Conservation (phyloP, 2,329 filamentous ascomycete species). For the Alternaria sp. region DNA sequence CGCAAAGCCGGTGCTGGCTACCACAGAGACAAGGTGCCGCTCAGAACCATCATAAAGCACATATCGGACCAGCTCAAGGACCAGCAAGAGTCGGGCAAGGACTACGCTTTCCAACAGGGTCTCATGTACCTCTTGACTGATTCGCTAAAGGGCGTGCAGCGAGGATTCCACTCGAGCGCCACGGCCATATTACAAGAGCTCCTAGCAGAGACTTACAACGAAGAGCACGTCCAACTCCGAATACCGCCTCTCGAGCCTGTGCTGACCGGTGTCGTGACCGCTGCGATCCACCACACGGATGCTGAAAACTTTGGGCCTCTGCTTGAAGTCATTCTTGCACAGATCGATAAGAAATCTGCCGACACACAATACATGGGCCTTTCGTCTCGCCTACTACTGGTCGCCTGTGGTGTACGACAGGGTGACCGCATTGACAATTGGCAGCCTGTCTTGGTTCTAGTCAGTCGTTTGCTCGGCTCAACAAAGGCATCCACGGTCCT, state of each 20-base stretch:
- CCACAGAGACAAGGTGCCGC: constrained; percentile 73
- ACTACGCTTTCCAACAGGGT: constrained; percentile 80
- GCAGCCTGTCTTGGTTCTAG: constrained; percentile 66
- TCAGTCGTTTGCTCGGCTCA: constrained; percentile 43
- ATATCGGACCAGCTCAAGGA: constrained; percentile 73
- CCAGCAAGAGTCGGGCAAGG: constrained; percentile 64
- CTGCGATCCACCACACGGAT: constrained; percentile 82
- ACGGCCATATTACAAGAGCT: constrained; percentile 63
- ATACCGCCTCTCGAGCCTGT: constrained; percentile 66
- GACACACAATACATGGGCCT: constrained; percentile 49
- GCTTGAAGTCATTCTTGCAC: constrained; percentile 64
- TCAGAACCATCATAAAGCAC: constrained; percentile 76
- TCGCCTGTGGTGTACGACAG: constrained; percentile 80
- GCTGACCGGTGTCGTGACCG: constrained; percentile 78
- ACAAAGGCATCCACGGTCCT: constrained; percentile 49
- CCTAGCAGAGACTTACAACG: constrained; percentile 46
- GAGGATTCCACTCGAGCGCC: constrained; percentile 66
- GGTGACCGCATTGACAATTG: constrained; percentile 79
- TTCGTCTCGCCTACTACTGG: constrained; percentile 66
- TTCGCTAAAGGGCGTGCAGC: constrained; percentile 71
- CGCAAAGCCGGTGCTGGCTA: constrained; percentile 85
- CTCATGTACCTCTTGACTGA: constrained; percentile 93
- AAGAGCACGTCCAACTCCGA: constrained; percentile 52
- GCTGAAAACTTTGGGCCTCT: constrained; percentile 76
- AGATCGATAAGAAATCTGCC: constrained; percentile 52